These are phyloP conservation scores for Trichosporon inkin DNA, from an alignment of 1,284 basidiomycete species.

Conservation along the genomic window DNA sequence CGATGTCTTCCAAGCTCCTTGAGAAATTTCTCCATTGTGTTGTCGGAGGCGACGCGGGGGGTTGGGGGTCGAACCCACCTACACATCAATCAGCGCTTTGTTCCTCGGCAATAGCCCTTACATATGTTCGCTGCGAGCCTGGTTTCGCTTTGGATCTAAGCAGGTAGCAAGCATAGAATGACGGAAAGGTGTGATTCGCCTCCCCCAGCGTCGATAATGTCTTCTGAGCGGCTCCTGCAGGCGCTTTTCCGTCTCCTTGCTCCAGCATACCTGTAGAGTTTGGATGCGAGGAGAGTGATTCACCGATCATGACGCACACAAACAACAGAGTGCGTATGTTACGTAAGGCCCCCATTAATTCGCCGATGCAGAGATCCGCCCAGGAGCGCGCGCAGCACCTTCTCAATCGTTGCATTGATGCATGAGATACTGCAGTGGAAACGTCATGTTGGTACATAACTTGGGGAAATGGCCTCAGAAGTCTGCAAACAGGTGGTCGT, in stretches of 20 bases:
- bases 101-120: constrained; percentile 15
- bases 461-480: constrained; percentile 28
- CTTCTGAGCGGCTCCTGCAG: constrained; percentile 10
- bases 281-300: background rate
- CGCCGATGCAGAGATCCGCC: no score
- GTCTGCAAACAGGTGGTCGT: constrained; percentile 50
- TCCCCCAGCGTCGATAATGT: constrained; percentile 50
- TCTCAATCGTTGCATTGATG: background rate
- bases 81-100: constrained; percentile 46
- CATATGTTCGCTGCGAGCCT: constrained; percentile 58
- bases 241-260: background rate
- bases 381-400: no score
- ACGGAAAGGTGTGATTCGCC: constrained; percentile 61
- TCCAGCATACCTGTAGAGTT: background rate
- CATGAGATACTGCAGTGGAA: background rate
- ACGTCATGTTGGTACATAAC: background rate
- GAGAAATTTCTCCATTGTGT: constrained; percentile 74
- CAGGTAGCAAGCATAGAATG: constrained; percentile 85
- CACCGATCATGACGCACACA: no score
- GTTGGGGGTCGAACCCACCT: constrained; percentile 78
- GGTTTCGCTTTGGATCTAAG: constrained; percentile 64
- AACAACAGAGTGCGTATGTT: no score
- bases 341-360: no score
- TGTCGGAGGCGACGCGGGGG: constrained; percentile 74
- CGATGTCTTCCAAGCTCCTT: constrained; percentile 71